These are phyloP conservation scores for Pythium brachiatum DNA, from an alignment of 352 stramenopile genomes.

Conservation along the genomic window DNA sequence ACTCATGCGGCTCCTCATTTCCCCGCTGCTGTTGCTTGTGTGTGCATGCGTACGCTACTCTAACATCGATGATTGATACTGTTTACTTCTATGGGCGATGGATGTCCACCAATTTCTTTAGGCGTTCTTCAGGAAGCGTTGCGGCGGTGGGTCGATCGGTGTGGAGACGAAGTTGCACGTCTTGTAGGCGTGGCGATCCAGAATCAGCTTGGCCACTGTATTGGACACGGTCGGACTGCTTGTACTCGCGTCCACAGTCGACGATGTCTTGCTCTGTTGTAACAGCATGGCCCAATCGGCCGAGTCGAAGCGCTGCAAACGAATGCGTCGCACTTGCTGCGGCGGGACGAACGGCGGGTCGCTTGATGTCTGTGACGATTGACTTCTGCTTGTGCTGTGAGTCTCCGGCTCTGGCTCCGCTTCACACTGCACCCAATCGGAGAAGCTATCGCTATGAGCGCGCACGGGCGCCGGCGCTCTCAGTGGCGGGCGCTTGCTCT, in stretches of 20 bases:
- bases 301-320: slow-evolving; percentile 72
- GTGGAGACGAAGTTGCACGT: slow-evolving; percentile 44
- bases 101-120: slow-evolving; percentile 2
- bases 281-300: slow-evolving; percentile 66
- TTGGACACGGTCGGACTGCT: neutral
- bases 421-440: slow-evolving; percentile 31
- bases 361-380: neutral
- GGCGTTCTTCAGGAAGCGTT: slow-evolving; percentile 23
- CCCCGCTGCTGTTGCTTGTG: neutral
- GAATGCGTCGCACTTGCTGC: slow-evolving; percentile 50
- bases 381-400: neutral
- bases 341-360: slow-evolving; percentile 6
- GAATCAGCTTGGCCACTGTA: slow-evolving; percentile 47
- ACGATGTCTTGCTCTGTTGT: slow-evolving; percentile 20
- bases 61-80: neutral
- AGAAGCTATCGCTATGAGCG: slow-evolving; percentile 21
- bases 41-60: neutral
- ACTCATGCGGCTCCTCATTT: neutral
- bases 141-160: slow-evolving; percentile 20
- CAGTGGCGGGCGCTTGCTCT: neutral
- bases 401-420: slow-evolving; percentile 40
- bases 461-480: neutral
- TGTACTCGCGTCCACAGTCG: neutral
- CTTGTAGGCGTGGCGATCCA: slow-evolving; percentile 59
- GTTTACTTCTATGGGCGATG: neutral